These are phyloP conservation scores for Heliamphora exappendiculata DNA, from an alignment of 148 eudicot species.

Conservation along the genomic window DNA sequence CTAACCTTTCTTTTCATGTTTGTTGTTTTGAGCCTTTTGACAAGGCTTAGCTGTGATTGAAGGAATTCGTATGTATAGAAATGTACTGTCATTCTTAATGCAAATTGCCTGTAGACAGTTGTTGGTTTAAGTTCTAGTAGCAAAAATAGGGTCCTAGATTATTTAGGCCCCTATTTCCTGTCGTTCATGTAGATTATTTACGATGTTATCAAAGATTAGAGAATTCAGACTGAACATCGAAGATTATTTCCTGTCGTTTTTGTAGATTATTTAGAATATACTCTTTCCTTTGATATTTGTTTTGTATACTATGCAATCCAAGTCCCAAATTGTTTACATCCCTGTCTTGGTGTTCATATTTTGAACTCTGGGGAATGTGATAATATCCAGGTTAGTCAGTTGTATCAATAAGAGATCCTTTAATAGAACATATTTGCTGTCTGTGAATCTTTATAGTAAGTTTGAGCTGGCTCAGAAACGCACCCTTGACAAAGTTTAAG, in stretches of 20 bases:
- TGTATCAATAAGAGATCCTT: not conserved
- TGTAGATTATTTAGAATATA: not conserved
- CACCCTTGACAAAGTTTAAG: not conserved
- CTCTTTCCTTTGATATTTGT: not conserved
- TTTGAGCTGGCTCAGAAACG: not conserved
- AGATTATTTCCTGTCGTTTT: too few species aligned
- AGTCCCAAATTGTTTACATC: not conserved
- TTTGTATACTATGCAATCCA: not conserved
- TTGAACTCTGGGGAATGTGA: not conserved
- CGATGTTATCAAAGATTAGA: not conserved
- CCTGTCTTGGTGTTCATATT: not conserved
- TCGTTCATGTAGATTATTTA: not conserved
- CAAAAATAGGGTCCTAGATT: not conserved
- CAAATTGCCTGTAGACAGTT: not conserved
- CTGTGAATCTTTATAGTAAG: not conserved
- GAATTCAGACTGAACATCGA: not conserved
- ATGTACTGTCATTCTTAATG: not conserved
- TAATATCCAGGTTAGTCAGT: not conserved
- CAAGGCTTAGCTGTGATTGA: not conserved
- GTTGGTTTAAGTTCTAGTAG: not conserved
- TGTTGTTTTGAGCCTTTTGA: not conserved
- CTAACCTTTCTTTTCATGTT: not conserved
- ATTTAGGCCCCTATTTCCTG: not conserved
- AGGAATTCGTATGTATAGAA: not conserved
- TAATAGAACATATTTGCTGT: not conserved